Base-by-base conservation (phyloP, 2,329 filamentous ascomycete genomes). In the Trichoderma guizhouense region DNA sequence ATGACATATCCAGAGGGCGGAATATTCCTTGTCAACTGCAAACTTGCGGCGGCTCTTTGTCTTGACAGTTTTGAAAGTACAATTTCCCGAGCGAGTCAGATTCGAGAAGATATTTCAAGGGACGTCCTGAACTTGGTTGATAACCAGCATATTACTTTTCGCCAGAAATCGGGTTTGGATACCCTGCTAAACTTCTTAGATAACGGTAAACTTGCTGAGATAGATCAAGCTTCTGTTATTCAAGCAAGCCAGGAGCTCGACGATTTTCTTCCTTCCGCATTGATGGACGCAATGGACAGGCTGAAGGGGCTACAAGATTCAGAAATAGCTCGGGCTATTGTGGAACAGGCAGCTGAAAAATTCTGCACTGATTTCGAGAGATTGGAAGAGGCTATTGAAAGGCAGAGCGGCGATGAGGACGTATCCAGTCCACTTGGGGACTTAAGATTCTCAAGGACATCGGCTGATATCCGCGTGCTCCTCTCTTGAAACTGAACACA, bases 201-300 rank as follows among this genome's bases (percentile, higher is more conserved):
- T 82, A 43, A 78, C 74, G 26, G 79, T 80, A 14, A 75, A 74
- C 71, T 72, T n/a, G 75, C 26, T 6, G n/a, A n/a, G 18, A 26
- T 71, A 18, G 21, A 47, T 26, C 32, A 76, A 9, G 75, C 79
- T 51, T 79, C 81, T 55, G 84, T 98, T n/a, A 82, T 87, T 1
- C 83, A 85, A 64, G 90, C 91, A 2, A 93, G 93, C 76, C 93
- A 95, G 76, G 88, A 87, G 53, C 85, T 99, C 7, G 96, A 99
- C 78, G 91, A 94, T 73, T 99, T 98, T 82, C 84, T 99, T 28
- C 95, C 96, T 0, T 97, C 94, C 1, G 96, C 95, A 3, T 86
- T 97, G 34, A 95, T 98, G 86, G 96, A 99, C 79, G 95, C 95
- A 3, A 90, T 93, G 76, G 92, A 96, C 65, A 93, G 94, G 73